A percentile compares a stretch with the other conserved stretches of the same genome.
These are phyloP conservation scores for Coemansia sp. DNA, from an alignment of 192 early-diverging fungal species.

Conservation along the genomic window DNA sequence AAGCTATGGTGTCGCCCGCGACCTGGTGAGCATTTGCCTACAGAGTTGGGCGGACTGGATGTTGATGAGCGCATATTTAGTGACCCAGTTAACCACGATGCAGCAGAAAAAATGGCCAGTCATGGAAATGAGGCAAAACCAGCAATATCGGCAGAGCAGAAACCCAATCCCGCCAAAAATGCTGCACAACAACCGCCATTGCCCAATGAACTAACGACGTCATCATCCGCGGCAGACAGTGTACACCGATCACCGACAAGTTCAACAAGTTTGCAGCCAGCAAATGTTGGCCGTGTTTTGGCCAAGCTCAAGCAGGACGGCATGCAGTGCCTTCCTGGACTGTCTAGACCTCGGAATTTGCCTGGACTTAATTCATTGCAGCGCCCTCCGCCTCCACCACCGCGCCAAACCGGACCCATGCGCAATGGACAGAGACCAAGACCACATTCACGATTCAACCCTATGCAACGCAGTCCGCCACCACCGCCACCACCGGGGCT, in stretches of 20 bases:
- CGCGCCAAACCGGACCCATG: conserved; percentile 14
- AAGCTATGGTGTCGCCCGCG: conserved; percentile 93
- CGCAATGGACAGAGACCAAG: conserved; percentile 15
- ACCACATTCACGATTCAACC: conserved; percentile 38
- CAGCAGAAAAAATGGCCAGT: conserved; percentile 22
- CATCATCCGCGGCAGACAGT: not conserved
- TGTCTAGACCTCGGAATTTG: conserved; percentile 3
- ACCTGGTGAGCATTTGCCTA: conserved; percentile 65
- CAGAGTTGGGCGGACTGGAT: conserved; percentile 32
- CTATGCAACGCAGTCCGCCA: conserved; percentile 27
- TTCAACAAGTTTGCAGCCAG: conserved; percentile 32
- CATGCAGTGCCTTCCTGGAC: conserved; percentile 17
- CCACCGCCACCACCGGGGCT: conserved; percentile 8
- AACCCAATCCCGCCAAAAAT: not conserved
- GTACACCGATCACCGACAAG: not conserved
- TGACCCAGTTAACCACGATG: conserved; percentile 16
- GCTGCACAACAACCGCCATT: not conserved
- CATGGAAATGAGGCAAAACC: not conserved
- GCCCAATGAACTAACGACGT: not conserved
- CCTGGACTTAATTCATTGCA: not conserved
- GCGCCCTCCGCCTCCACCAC: conserved; percentile 12
- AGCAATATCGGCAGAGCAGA: not conserved
- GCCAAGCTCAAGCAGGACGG: conserved; percentile 41
- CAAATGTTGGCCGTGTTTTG: conserved; percentile 34
- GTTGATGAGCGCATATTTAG: conserved; percentile 38